Evolutionary conservation across 1,284 basidiomycete species (phyloP), one percentile per base, ranked within the genome.

Genomic region (Ganoderma sp.): DNA sequence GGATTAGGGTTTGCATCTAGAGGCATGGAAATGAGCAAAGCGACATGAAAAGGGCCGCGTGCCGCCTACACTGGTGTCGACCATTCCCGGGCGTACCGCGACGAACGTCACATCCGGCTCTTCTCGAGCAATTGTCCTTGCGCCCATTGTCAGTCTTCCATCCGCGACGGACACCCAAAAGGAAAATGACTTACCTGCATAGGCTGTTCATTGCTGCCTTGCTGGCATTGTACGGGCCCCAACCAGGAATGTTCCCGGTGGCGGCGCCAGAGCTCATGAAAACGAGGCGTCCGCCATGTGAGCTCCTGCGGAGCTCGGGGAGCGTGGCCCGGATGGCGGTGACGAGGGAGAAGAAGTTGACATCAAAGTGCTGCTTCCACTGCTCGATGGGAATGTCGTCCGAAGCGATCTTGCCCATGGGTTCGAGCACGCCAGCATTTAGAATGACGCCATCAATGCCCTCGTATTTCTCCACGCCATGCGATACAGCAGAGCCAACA

Each of bases 151-250:
- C 3, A 32, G 15, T 41, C 19, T 34, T 28, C 37, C 37, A 34
- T 32, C 7, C 28, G 42, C 14, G 48, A 42, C 34, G 3, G 56
- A 15, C 19, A n/a, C 41, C 3, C 7, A 48, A n/a, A 25, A 34
- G 12, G 58, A 25, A 9, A 17, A 12, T 6, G 48, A 76, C 79
- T 62, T 61, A 86, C 91, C 92, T 86, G 80, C 88, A 89, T 42
- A 97, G 82, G 25, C 92, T 90, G 78, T 97, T 97, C 87, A 95
- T 84, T 0, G 93, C 95, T 1, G 95, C 95, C 78, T 95, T 94
- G 69, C 84, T 82, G 15, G 93, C 88, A 73, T 88, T 94, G 79
- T 97, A 97, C 0, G 92, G 87, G 1, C 81, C 91, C 93, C 93
- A 96, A 0, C 88, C 89, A 0, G 88, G 79, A 0, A 77, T 84